Conservation (phyloP, 192 early-diverging fungal genomes). For the Allomyces macrogynus region DNA sequence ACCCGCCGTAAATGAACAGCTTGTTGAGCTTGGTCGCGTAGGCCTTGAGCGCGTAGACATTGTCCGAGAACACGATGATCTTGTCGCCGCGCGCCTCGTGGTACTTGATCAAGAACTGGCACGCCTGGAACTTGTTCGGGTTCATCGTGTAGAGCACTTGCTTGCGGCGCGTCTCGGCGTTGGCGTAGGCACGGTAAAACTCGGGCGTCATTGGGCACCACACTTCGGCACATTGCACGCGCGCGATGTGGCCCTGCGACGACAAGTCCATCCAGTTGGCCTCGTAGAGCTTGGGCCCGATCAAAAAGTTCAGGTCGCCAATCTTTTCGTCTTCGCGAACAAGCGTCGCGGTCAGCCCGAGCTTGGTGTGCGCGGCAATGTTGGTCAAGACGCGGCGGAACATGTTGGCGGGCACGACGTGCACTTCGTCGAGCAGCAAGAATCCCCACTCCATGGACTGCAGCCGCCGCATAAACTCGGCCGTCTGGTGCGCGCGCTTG, state of each 20-base stretch:
- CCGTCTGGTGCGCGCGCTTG: slow-evolving; percentile 78
- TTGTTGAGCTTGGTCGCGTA: slow-evolving; percentile 67
- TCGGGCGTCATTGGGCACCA: slow-evolving; percentile 98
- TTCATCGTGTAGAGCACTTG: slow-evolving; percentile 88
- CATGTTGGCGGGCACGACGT: slow-evolving; percentile 93
- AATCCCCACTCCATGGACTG: slow-evolving; percentile 89
- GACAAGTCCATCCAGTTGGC: slow-evolving; percentile 99
- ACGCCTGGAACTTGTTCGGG: slow-evolving; percentile 92
- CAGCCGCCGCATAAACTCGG: slow-evolving; percentile 92
- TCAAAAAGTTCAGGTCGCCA: slow-evolving; percentile 86
- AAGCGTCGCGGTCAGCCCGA: slow-evolving; percentile 94
- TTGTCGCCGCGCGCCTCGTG: slow-evolving; percentile 91
- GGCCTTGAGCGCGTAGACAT: slow-evolving; percentile 79
- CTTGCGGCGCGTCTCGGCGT: slow-evolving; percentile 56
- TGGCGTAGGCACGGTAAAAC: slow-evolving; percentile 85
- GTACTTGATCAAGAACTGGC: slow-evolving; percentile 85
- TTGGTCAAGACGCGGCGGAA: slow-evolving; percentile 82
- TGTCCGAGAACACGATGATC: slow-evolving; percentile 97
- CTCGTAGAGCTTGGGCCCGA: slow-evolving; percentile 99
- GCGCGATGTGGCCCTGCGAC: slow-evolving; percentile 87
- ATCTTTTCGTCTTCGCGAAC: slow-evolving; percentile 99
- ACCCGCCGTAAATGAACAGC: slow-evolving; percentile 83
- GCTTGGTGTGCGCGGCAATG: slow-evolving; percentile 81
- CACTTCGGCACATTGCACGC: slow-evolving; percentile 94
- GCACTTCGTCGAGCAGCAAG: slow-evolving; percentile 91